These are phyloP conservation scores for Scheffersomyces titani DNA, from an alignment of 1,139 yeast species.

Conservation along the genomic window DNA sequence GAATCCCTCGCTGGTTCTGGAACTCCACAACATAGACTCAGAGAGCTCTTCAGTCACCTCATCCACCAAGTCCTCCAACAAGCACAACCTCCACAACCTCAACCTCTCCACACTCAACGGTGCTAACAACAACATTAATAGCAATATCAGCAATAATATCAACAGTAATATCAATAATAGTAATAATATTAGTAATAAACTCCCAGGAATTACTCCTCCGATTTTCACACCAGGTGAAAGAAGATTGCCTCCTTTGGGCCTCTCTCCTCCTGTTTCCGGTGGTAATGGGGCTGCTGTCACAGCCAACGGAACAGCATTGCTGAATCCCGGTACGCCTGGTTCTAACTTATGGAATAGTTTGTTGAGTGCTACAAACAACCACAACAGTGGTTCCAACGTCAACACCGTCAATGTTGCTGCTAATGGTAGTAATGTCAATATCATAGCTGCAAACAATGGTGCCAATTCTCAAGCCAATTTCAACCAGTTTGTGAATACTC, in stretches of 20 bases:
- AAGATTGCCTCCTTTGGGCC: conserved; percentile 56
- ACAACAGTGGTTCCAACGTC: conserved; percentile 4
- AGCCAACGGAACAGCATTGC: conserved; percentile 22
- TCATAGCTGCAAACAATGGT: neutral
- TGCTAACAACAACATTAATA: conserved; percentile 5
- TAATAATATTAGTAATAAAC: conserved; percentile 19
- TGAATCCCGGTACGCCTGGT: conserved; percentile 53
- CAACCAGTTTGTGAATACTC: conserved; percentile 31
- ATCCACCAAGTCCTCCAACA: conserved; percentile 16
- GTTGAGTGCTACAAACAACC: conserved; percentile 37
- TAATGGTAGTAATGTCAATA: conserved; percentile 6
- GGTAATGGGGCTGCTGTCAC: conserved; percentile 16
- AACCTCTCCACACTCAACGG: conserved; percentile 27
- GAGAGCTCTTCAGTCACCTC: conserved; percentile 16
- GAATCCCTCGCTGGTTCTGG: neutral
- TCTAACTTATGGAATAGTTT: conserved; percentile 50
- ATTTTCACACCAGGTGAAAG: conserved; percentile 63
- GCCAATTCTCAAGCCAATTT: conserved; percentile 9
- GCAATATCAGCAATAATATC: conserved; percentile 1
- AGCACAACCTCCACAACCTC: conserved; percentile 28
- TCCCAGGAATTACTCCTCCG: conserved; percentile 54
- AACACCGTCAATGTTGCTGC: conserved; percentile 3
- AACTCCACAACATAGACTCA: neutral
- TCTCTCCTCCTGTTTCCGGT: conserved; percentile 26
- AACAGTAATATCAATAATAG: neutral